Evolutionary conservation across 768 basidiomycete genomes (phyloP), one percentile per base, ranked within the genome.

Genomic region (Brasilioporus rufonigricans): DNA sequence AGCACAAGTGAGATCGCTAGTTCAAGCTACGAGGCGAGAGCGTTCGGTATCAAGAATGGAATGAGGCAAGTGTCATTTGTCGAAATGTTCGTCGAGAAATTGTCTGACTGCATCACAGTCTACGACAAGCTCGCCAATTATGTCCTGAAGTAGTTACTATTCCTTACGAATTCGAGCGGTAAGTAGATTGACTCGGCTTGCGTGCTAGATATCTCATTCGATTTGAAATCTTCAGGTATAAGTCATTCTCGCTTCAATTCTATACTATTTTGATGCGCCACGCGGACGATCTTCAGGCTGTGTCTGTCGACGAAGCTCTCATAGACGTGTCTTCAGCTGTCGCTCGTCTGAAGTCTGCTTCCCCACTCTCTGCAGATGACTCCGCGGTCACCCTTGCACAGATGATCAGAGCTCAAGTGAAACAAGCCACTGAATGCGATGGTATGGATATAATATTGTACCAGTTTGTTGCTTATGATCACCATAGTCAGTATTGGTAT

Each of bases 1-100:
- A 93, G 90, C 52, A 98, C 95, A 32, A 96, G 93, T 60, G 96
- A 98, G 70, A 89, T 99, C 57, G 94, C 97, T 1, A 93, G 91
- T 63, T 83, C 91, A 11, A 95, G 92, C 66, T 99, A 99, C 62
- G 95, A 98, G 65, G 95, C 97, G 0, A 77, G 97, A 44, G 77
- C 76, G 31, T 90, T 86, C 66, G 96, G 96, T 0, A 82, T 99
- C 47, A 86, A 83, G 74, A 93, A 94, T 57, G 96, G 96, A 2
- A 98, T 98, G 94, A 94, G 89, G 94, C 89, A 55, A 45, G 80
- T 65, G 32, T 29, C 47, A 5, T 13, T 18, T 32, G 21, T 54
- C 26, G 23, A 45, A 16, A 2, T 44, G 33, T 1, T 29, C 21
- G 6, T 23, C 32, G 12, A 47, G 6, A 24, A 19, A 46, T n/a